Evolutionary conservation across 23 red algal species (phyloP).

Genomic region (Pyropia yezoensis): DNA sequence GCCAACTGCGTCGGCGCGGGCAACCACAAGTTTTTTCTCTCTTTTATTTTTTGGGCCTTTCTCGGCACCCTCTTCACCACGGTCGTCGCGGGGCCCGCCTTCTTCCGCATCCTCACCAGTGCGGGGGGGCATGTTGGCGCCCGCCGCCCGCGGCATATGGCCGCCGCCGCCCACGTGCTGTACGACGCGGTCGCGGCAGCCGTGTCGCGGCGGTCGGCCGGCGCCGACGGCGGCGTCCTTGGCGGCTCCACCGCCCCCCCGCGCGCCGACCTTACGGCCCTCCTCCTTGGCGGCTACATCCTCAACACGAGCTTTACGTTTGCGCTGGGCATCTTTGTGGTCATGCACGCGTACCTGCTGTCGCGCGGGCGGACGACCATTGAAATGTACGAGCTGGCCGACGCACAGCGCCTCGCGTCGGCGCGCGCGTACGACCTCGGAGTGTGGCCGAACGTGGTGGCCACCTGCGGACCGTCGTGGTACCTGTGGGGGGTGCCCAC

Average conservation of each 20-base stretch:
- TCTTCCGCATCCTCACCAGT: conserved; percentile 30
- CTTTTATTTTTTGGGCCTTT: conserved; percentile 71
- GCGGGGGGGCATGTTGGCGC: conserved; percentile 2
- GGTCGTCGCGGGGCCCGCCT: conserved; percentile 31
- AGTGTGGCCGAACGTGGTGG: conserved; percentile 33
- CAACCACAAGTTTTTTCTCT: conserved; percentile 47
- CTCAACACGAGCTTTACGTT: conserved; percentile 42
- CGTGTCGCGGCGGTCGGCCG: no score
- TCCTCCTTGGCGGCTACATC: conserved; percentile 58
- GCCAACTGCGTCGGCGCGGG: conserved; percentile 64
- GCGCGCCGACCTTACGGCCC: background rate
- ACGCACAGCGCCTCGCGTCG: conserved; percentile 26
- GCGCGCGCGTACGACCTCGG: conserved; percentile 62
- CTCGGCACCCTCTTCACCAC: conserved; percentile 49
- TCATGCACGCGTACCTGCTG: conserved; percentile 69
- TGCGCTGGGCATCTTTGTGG: conserved; percentile 75
- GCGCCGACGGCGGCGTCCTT: no score
- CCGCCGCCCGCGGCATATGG: no score
- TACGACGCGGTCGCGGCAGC: no score
- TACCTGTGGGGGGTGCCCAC: conserved; percentile 57
- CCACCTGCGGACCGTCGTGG: conserved; percentile 25
- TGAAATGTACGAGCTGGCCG: conserved; percentile 84
- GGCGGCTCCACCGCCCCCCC: no score
- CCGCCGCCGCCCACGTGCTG: no score
- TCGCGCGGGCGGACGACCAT: conserved; percentile 77